Evolutionary conservation across 1,284 basidiomycete genomes (phyloP), one percentile per base, ranked within the genome.

Genomic region (Trichosporon asahii): DNA sequence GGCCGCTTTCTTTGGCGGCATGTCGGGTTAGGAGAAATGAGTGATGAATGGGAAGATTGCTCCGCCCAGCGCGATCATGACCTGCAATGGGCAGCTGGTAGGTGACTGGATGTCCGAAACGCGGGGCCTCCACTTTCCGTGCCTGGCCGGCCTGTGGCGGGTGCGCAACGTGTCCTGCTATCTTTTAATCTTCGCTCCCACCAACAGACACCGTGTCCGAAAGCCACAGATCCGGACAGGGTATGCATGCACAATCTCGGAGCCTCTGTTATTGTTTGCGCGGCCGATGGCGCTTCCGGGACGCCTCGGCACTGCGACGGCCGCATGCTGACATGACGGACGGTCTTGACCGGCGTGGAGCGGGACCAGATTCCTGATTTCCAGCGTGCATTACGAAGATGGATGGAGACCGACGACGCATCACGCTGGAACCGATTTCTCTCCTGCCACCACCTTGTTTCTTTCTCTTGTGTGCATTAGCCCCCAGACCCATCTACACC

Each of bases 51-150:
- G 40, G 40, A 44, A 44, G 40, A n/a, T n/a, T n/a, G 18, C 40
- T 37, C 40, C 18, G 40, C 18, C 40, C 18, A 44, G 18, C 40
- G 40, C 40, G 37, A 3, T 44, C 40, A 44, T 44, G 40, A 44
- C 40, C n/a, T 44, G 40, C 18, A 44, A 15, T 40, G 37, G 40
- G 1, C 18, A 44, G 35, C 35, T 33, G 31, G 31, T 40, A 12
- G 37, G 37, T 40, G 40, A 44, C 40, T 14, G 18, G 18, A 37
- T 9, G 6, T 53, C 21, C 57, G 57, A 31, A 61, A 61, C 57
- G 57, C 57, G 57, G 57, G 44, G 57, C 57, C 57, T 61, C 57
- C 57, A 61, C 57, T 11, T 15, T 33, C n/a, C 27, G 57, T 61
- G 57, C 57, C 57, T 61, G 57, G n/a, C 27, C 29, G 29, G 7